Evolutionary conservation across 2,329 filamentous ascomycete species (phyloP), one percentile per base, ranked within the genome.

Genomic region (Aspergillus thermomutatus): DNA sequence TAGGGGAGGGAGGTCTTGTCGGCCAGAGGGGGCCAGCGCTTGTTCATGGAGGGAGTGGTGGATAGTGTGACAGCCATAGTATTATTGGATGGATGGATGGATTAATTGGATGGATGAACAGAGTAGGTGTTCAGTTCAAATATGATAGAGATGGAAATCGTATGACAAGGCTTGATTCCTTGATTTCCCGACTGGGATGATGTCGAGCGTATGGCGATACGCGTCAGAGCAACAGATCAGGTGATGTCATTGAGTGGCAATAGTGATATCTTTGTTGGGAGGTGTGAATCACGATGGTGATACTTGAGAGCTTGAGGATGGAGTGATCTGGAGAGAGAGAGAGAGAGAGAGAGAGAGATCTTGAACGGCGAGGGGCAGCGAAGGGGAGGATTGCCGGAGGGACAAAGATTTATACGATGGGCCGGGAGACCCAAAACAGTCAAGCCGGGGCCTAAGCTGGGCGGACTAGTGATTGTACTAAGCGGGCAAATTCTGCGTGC

Each of bases 21-120:
- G 50, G 70, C 70, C 52, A 72, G 68, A 19, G 70, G 70, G 54
- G 70, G 70, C 68, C 68, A 69, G 55, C 70, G 70, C 61, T 71
- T 70, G 52, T 67, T 70, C 60, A 66, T 64, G 59, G 66, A 49
- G 60, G 65, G 47, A 57, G 60, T 59, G 59, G 64, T 57, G 65
- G 66, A 31, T 67, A 61, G 40, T 61, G 63, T 47, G 59, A 60
- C 40, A 64, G 65, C 41, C 61, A 63, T 4, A 63, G 62, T 25
- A 57, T 37, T 48, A 54, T 53, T 48, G 64, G 59, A 52, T 57
- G 52, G 63, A 56, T 25, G 62, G 58, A 27, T 62, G 60, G 28
- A 61, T 49, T 34, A 48, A 63, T 57, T 67, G 58, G 41, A 68
- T 66, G 68, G 72, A 71, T 54, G 43, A 21, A 14, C 9, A 46